Evolutionary conservation across 2,329 filamentous ascomycete species (phyloP).

Genomic region (Colletotrichum kahawae): DNA sequence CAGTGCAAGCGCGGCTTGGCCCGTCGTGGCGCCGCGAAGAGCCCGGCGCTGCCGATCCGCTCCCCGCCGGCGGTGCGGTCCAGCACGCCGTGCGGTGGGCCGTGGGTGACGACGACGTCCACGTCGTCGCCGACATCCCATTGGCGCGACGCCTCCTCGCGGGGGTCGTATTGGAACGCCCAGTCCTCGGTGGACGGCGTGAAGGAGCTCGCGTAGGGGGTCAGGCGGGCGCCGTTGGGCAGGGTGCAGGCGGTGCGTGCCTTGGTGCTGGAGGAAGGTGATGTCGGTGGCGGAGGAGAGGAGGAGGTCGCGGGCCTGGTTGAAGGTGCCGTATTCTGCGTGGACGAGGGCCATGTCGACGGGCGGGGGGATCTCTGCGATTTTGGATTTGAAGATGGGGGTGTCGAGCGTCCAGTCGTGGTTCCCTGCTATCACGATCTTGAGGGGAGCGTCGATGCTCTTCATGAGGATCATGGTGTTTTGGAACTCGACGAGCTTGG

Average conservation of each 20-base stretch:
- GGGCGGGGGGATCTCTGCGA: neutral
- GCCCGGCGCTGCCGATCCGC: constrained; percentile 33
- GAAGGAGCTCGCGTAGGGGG: constrained; percentile 50
- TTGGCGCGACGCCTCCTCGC: neutral
- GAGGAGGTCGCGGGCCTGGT: constrained; percentile 37
- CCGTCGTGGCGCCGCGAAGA: constrained; percentile 33
- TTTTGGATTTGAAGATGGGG: neutral
- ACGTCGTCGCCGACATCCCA: constrained; percentile 29
- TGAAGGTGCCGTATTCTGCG: constrained; percentile 41
- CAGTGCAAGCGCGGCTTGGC: constrained; percentile 38
- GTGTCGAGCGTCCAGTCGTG: constrained; percentile 52
- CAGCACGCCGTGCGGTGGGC: constrained; percentile 43
- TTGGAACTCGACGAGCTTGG: constrained; percentile 44
- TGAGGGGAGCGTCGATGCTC: constrained; percentile 46
- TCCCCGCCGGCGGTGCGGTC: constrained; percentile 36
- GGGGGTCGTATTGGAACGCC: constrained; percentile 48
- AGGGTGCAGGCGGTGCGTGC: constrained; percentile 43
- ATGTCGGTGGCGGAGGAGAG: constrained; percentile 7
- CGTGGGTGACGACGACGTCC: constrained; percentile 39
- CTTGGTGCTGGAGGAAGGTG: constrained; percentile 45
- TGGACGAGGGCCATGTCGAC: constrained; percentile 7
- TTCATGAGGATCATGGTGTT: constrained; percentile 41
- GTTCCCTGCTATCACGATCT: constrained; percentile 56
- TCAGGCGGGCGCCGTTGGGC: constrained; percentile 43
- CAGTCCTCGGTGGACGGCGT: constrained; percentile 44